Percentiles rank a stretch among this genome's conserved stretches.
These are phyloP conservation scores for Saccharomyces hybrid DNA, from an alignment of 1,139 yeast genomes.

Conservation along the genomic window DNA sequence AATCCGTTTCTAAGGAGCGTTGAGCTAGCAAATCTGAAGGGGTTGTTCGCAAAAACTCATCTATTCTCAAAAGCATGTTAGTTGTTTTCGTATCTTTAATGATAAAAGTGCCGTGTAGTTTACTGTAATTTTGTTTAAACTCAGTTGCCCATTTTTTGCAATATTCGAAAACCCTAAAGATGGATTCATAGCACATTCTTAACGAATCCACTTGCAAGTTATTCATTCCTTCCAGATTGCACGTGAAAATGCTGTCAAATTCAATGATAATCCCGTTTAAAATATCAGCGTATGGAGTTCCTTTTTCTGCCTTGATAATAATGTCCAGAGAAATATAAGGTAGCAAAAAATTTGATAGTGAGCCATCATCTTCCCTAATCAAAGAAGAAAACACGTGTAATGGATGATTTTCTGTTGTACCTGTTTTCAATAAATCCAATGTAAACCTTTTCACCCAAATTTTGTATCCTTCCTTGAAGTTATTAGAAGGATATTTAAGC, in stretches of 20 bases:
- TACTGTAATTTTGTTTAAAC: conserved; percentile 24
- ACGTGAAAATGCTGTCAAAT: conserved; percentile 47
- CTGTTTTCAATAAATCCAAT: conserved; percentile 49
- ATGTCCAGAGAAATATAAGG: conserved; percentile 74
- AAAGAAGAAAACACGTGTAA: conserved; percentile 61
- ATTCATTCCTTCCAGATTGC: conserved; percentile 40
- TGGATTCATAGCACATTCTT: conserved; percentile 59
- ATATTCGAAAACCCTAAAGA: conserved; percentile 77
- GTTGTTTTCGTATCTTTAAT: conserved; percentile 21
- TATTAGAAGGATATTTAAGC: conserved; percentile 45
- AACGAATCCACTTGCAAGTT: conserved; percentile 52
- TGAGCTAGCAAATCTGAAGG: conserved; percentile 68
- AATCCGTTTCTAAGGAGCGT: conserved; percentile 74
- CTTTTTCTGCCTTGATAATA: conserved; percentile 36
- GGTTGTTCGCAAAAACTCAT: conserved; percentile 44
- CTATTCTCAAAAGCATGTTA: conserved; percentile 29
- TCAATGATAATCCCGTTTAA: conserved; percentile 47
- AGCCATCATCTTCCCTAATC: conserved; percentile 64
- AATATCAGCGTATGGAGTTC: conserved; percentile 39
- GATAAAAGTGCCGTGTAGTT: conserved; percentile 22
- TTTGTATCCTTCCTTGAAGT: conserved; percentile 37
- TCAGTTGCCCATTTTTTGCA: conserved; percentile 66
- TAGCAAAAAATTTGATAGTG: conserved; percentile 62
- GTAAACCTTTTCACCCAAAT: conserved; percentile 70
- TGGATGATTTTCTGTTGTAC: conserved; percentile 41